Conservation (phyloP, 129 eudicot genomes). For the Lactuca sativa region DNA sequence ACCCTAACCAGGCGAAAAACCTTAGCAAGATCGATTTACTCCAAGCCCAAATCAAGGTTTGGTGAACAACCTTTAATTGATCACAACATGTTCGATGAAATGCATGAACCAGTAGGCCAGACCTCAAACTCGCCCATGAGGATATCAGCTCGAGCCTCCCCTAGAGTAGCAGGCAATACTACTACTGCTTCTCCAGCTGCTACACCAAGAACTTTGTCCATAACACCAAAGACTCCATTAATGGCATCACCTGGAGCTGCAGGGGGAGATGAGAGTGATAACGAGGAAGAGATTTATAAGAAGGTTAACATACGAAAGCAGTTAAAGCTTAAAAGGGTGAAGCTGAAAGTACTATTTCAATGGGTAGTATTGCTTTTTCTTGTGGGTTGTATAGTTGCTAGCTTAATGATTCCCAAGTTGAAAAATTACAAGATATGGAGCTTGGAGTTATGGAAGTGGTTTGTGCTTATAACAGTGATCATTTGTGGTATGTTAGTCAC, state of each 20-base stretch:
- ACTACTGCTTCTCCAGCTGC: conserved; percentile 27
- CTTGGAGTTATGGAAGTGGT: conserved; percentile 78
- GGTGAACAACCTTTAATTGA: conserved; percentile 74
- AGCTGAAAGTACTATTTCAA: conserved; percentile 52
- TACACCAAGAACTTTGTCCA: conserved; percentile 35
- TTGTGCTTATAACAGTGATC: conserved; percentile 60
- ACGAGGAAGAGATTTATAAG: conserved; percentile 75
- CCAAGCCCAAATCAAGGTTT: conserved; percentile 85
- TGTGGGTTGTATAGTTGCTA: conserved; percentile 53
- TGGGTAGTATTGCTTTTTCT: conserved; percentile 59
- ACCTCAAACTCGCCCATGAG: conserved; percentile 39
- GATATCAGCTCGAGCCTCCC: conserved; percentile 44
- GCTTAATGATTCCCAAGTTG: conserved; percentile 53
- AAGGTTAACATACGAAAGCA: conserved; percentile 56
- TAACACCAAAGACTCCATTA: conserved; percentile 58
- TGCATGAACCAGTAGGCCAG: conserved; percentile 33
- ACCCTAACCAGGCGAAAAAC: conserved; percentile 56
- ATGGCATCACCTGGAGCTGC: conserved; percentile 52
- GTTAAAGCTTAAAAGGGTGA: conserved; percentile 54
- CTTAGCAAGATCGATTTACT: conserved; percentile 42
- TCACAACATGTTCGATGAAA: conserved; percentile 49
- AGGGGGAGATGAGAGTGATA: conserved; percentile 63
- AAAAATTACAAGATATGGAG: conserved; percentile 38
- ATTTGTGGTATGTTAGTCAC: conserved; percentile 74
- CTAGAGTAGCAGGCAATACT: conserved; percentile 29